Evolutionary conservation across 805 yeast species (phyloP), one percentile per base, ranked within the genome.

Genomic region (Saccharomycopsis schoenii): DNA sequence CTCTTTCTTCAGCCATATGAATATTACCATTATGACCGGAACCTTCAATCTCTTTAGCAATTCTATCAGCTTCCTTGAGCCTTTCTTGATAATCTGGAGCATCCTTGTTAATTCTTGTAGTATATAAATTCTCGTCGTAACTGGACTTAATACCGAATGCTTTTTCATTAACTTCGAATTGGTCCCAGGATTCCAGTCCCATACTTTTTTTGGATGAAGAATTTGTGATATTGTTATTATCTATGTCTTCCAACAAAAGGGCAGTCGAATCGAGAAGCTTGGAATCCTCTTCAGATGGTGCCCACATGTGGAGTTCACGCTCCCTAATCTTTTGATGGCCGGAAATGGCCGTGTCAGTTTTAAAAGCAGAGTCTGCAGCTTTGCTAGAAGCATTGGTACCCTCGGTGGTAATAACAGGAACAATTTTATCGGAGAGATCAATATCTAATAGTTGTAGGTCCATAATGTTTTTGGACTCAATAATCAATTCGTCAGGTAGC

Each of bases 1-100:
- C 96, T 71, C 99, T 83, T 72, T 93, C 99, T 71, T 93, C 99
- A 64, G 96, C 93, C 29, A 92, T 65, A 71, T 94, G 98, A 36
- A 82, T 74, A 69, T 89, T 91, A 34, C 86, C 86, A 25, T 85
- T 79, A 58, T 77, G 70, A 6, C 80, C 77, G 67, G 83, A 86
- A 47, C 80, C 73, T 72, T 88, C 94, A 67, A 93, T 93, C 70
- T 94, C 98, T 56, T 76, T 78, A 1, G 98, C 97, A 61, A 94
- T 72, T 66, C 77, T 76, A 56, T 85, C 91, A 2, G 99, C 99
- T 61, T 81, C 81, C 61, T 76, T 80, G 62, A 84, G 76, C 60
- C 88, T 79, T 67, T 80, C 79, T 56, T 77, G 73, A 72, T 83
- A 94, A 66, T 88, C 89, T 14, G 96, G 94, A 64, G 86, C 88